phyloP scores from a whole-genome alignment of 2,329 filamentous ascomycete genomes.

The Penicillium sp. region DNA sequence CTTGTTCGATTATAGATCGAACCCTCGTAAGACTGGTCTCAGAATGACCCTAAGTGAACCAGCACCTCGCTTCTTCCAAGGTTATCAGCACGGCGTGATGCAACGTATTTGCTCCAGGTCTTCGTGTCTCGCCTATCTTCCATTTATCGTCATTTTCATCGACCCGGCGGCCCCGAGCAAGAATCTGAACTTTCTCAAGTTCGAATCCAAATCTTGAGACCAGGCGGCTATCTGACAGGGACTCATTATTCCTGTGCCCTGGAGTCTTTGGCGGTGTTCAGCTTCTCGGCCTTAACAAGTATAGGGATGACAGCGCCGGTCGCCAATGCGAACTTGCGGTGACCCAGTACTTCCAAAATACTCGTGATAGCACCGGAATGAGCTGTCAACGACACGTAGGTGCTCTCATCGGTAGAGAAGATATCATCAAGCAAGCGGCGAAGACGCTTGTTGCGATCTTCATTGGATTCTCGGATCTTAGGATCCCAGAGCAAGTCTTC shows the following conservation, averaged over 20 bases:
- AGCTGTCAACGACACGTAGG: constrained; percentile 57
- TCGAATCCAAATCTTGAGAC: neutral
- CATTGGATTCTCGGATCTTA: constrained; percentile 51
- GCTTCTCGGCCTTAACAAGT: constrained; percentile 47
- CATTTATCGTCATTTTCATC: too few species aligned
- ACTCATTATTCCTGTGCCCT: neutral
- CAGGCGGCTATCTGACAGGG: neutral
- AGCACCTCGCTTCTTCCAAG: too few species aligned
- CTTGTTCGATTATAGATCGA: neutral
- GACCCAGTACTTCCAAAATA: constrained; percentile 50
- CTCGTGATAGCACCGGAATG: constrained; percentile 63
- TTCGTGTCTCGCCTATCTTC: too few species aligned
- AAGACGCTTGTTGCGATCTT: constrained; percentile 51
- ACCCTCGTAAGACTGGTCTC: neutral
- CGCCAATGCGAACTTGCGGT: constrained; percentile 49
- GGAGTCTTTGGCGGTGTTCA: neutral
- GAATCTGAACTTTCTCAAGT: too few species aligned
- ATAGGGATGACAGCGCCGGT: constrained; percentile 57
- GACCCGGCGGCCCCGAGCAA: too few species aligned
- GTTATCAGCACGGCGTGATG: too few species aligned
- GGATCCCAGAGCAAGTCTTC: constrained; percentile 56
- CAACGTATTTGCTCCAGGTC: too few species aligned
- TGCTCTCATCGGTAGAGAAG: constrained; percentile 50
- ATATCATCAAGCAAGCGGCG: constrained; percentile 55
- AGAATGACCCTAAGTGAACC: too few species aligned